Evolutionary conservation across 805 yeast genomes (phyloP).

Genomic region (Pichia scutulata): DNA sequence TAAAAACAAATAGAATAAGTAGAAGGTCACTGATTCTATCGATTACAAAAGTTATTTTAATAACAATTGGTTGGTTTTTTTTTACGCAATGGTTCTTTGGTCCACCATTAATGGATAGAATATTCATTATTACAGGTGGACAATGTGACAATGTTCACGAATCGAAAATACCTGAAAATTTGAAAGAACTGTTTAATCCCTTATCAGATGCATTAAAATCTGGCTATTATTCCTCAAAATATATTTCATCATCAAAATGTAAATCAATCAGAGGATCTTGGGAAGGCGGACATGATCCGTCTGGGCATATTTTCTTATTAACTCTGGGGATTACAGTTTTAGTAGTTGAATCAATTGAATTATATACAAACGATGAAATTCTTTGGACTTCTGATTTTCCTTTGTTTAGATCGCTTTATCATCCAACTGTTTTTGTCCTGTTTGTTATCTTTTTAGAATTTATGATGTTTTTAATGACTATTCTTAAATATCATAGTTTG

Average conservation of each 20-base stretch:
- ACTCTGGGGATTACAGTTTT: conserved; percentile 59
- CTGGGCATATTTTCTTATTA: conserved; percentile 84
- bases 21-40: conserved; percentile 5
- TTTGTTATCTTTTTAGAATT: conserved; percentile 41
- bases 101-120: conserved; percentile 79
- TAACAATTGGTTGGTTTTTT: conserved; percentile 75
- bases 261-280: conserved; percentile 57
- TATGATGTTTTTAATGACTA: conserved; percentile 83
- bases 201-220: background rate
- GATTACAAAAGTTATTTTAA: conserved; percentile 37
- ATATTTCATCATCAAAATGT: conserved; percentile 36
- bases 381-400: background rate
- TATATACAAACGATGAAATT: background rate
- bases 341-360: conserved; percentile 24
- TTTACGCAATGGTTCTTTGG: conserved; percentile 88
- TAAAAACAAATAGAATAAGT: background rate
- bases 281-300: conserved; percentile 91
- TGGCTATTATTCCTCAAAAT: conserved; percentile 13
- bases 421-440: background rate
- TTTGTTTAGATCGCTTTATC: background rate
- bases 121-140: conserved; percentile 81
- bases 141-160: conserved; percentile 40
- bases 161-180: background rate
- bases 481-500: conserved; percentile 76
- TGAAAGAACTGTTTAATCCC: background rate